Evolutionary conservation across 805 yeast species (phyloP), one percentile per base, ranked within the genome.

Genomic region (Hemisphaericaspora nanyangensis): DNA sequence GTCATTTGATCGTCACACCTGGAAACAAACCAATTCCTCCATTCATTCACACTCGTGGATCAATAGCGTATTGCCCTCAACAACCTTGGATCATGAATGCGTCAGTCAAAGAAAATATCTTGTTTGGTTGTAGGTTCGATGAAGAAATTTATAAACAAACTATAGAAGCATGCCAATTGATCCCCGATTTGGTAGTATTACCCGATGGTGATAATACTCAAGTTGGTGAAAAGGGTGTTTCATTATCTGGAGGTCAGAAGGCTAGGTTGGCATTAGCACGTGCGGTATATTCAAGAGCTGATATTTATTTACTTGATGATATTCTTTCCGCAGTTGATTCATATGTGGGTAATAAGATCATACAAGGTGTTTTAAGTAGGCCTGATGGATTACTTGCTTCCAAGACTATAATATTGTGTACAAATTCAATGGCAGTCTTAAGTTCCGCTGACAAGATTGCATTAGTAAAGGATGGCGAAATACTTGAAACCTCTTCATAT

Each of bases 301-400:
- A 80, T 56, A 64, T 80, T 6, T 74, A 76, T 42, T 53, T 82
- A 29, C 48, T 82, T 38, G 89, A 82, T 60, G 89, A 82, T 53
- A 69, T 82, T 18, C 61, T 82, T 40, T 74, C 83, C 47, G 88
- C 88, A 2, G 89, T 82, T 15, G 89, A 82, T 61, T 79, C 85
- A 2, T 81, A 81, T 52, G 89, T 82, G 35, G 79, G 82, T 32
- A 72, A 66, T 44, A 72, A 70, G 38, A 73, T 79, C 38, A 70
- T 76, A 45, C 64, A 74, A 5, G 50, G 68, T 28, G 82, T 80
- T 12, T 49, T 62, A 36, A 52, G 79, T 13, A 64, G 69, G 26
- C 54, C 50, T 30, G 43, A 45, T 6, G 85, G 85, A 18, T 47
- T 80, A 11, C 58, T 80, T 35, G 61, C 63, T 7, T 55, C 72